Conservation (phyloP, 768 basidiomycete species). For the Russula compacta region DNA sequence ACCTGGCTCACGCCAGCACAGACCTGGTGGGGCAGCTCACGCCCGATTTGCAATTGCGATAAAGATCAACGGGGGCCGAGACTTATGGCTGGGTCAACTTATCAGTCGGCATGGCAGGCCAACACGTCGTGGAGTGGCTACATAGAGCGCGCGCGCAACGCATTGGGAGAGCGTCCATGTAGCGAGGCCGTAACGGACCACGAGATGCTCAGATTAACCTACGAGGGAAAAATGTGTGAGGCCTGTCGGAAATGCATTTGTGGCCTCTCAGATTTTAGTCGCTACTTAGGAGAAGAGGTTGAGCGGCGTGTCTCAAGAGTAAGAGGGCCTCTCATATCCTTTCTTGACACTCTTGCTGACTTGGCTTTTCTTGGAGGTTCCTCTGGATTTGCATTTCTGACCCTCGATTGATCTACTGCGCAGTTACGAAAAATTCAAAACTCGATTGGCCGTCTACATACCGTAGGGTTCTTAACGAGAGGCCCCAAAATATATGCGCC, state of each 20-base stretch:
- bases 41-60: too few species aligned
- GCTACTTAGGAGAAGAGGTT: not conserved
- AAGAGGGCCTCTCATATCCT: not conserved
- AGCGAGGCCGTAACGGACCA: not conserved
- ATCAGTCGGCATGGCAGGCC: too few species aligned
- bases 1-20: not conserved
- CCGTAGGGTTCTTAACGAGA: too few species aligned
- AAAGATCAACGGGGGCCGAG: too few species aligned
- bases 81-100: too few species aligned
- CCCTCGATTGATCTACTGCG: too few species aligned
- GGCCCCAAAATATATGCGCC: too few species aligned
- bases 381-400: not conserved
- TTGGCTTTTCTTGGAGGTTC: not conserved
- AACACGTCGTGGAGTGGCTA: not conserved
- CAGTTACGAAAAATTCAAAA: too few species aligned
- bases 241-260: not conserved
- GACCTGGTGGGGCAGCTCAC: not conserved
- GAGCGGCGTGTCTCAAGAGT: not conserved
- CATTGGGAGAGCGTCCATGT: not conserved
- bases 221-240: not conserved
- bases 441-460: too few species aligned
- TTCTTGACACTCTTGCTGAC: not conserved
- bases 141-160: not conserved
- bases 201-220: not conserved
- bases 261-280: not conserved